Conservation (phyloP, 441 rosid genomes). For the Populus trichocarpa region DNA sequence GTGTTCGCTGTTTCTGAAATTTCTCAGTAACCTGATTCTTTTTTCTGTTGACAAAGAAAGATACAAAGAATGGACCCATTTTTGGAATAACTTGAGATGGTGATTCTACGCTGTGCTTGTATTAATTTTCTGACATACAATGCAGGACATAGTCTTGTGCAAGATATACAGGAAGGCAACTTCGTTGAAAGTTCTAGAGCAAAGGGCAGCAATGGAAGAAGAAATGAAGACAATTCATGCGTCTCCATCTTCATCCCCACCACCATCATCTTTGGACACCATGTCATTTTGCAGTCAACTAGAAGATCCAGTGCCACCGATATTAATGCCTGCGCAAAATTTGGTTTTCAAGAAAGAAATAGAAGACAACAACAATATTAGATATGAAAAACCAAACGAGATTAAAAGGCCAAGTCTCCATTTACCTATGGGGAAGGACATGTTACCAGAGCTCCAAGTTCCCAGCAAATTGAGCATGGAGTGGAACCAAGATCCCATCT, state of each 20-base stretch:
- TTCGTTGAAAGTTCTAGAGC: slow-evolving; percentile 77
- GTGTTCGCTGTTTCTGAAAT: background rate
- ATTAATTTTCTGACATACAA: background rate
- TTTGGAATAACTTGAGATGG: background rate
- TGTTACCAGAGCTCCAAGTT: slow-evolving; percentile 61
- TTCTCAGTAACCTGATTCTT: background rate
- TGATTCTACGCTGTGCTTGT: background rate
- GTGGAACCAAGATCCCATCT: slow-evolving; percentile 64
- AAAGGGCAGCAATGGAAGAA: slow-evolving; percentile 79
- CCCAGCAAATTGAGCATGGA: slow-evolving; percentile 50
- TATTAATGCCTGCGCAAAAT: slow-evolving; percentile 16
- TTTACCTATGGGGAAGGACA: slow-evolving; percentile 41
- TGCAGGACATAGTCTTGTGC: slow-evolving; percentile 81
- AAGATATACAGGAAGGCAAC: slow-evolving; percentile 94
- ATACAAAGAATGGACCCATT: background rate
- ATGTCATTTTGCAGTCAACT: slow-evolving; percentile 34
- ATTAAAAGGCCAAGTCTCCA: slow-evolving; percentile 28
- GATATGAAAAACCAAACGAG: slow-evolving; percentile 18
- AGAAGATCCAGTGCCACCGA: slow-evolving; percentile 29
- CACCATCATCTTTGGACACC: slow-evolving; percentile 35
- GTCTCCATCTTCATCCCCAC: slow-evolving; percentile 37
- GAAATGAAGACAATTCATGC: slow-evolving; percentile 25
- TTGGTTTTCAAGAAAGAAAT: slow-evolving; percentile 41
- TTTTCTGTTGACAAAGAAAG: background rate
- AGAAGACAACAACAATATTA: slow-evolving; percentile 22